Evolutionary conservation across 371 early-diverging fungal species (phyloP).

Genomic region (Mucor lusitanicus): DNA sequence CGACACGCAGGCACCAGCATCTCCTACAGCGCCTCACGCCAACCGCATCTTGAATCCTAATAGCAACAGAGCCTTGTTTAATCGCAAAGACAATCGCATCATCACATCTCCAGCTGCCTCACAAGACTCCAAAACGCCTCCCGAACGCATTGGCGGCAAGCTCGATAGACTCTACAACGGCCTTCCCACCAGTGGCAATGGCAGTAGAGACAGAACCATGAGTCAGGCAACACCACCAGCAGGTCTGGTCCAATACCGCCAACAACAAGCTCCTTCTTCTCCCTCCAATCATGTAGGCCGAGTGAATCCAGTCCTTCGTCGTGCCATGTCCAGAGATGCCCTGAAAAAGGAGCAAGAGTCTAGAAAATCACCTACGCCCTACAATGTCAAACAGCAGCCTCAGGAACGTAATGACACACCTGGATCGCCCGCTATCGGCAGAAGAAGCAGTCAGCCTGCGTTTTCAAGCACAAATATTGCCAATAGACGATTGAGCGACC

Average conservation of each 20-base stretch:
- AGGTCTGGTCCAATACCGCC: neutral
- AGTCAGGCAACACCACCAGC: constrained; percentile 6
- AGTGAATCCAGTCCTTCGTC: constrained; percentile 25
- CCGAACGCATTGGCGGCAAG: constrained; percentile 13
- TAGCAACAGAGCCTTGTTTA: neutral
- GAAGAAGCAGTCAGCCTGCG: constrained; percentile 11
- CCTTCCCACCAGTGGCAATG: constrained; percentile 24
- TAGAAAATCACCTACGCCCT: constrained; percentile 7
- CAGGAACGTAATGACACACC: neutral
- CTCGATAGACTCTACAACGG: constrained; percentile 43
- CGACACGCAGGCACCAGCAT: neutral
- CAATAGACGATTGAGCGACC: neutral
- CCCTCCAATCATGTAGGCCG: neutral
- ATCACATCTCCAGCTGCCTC: neutral
- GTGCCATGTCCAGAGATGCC: constrained; percentile 37
- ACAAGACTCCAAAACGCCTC: constrained; percentile 15
- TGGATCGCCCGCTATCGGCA: neutral
- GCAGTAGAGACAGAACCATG: constrained; percentile 4
- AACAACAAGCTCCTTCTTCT: constrained; percentile 2
- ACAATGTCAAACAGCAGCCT: neutral
- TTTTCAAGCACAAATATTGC: neutral
- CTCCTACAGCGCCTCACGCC: neutral
- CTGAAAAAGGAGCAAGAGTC: constrained; percentile 14
- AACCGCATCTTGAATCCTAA: neutral
- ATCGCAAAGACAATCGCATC: neutral